Evolutionary conservation across 2,329 filamentous ascomycete genomes (phyloP).

Genomic region (Ceratocystis alfenasii): DNA sequence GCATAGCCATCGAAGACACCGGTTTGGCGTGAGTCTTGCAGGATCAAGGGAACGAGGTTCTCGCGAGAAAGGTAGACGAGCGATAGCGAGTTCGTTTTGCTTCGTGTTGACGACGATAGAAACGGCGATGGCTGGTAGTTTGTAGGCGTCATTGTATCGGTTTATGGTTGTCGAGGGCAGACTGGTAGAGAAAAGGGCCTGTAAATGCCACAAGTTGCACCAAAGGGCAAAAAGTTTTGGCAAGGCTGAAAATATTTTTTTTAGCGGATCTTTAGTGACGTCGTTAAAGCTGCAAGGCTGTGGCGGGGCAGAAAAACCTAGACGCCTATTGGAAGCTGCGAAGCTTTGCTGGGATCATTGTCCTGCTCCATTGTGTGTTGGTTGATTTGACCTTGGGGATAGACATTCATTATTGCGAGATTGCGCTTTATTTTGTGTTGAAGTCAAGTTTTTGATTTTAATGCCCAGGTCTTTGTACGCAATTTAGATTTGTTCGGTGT

Average conservation of each 20-base stretch:
- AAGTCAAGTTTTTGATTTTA: background rate
- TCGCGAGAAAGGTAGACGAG: conserved; percentile 85
- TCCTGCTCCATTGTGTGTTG: background rate
- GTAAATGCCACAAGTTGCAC: background rate
- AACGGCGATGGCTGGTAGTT: conserved; percentile 54
- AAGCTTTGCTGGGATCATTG: conserved; percentile 1
- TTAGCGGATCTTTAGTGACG: conserved; percentile 19
- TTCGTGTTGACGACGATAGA: conserved; percentile 53
- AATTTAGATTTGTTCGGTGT: background rate
- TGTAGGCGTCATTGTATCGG: conserved; percentile 13
- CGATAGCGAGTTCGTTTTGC: conserved; percentile 56
- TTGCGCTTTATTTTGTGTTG: background rate
- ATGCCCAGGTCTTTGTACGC: background rate
- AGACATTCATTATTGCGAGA: background rate
- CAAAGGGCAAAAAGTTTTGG: conserved; percentile 14
- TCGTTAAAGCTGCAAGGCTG: conserved; percentile 21
- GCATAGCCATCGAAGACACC: conserved; percentile 45
- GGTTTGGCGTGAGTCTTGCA: conserved; percentile 33
- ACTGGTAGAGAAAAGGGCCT: background rate
- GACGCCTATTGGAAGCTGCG: background rate
- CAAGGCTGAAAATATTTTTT: conserved; percentile 20
- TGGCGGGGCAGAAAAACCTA: conserved; percentile 14
- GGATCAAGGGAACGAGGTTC: conserved; percentile 44
- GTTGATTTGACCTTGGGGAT: background rate
- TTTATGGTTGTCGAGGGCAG: background rate